A percentile compares a stretch with the other conserved stretches of the same genome.
Evolutionary conservation across 164 flowering plant genomes (phyloP).

Genomic region (Chloranthus sessilifolius): DNA sequence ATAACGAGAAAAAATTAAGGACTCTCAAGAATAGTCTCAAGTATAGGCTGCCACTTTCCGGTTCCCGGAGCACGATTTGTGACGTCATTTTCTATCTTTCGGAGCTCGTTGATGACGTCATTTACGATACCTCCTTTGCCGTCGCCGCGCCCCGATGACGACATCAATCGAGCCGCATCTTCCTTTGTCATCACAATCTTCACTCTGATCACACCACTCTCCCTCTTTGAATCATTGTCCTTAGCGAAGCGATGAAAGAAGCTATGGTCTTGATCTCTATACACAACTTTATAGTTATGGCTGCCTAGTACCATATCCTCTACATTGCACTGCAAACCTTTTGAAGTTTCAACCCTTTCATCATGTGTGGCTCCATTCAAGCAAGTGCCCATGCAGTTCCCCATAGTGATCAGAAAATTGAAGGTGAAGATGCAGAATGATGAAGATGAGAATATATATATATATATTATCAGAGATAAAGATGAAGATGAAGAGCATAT

Average conservation of each 20-base stretch:
- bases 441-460: no score
- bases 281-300: no score
- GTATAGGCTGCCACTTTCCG: slow-evolving; percentile 5
- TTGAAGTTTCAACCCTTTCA: neutral
- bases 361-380: neutral
- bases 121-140: slow-evolving; percentile 2
- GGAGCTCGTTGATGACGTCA: slow-evolving; percentile 3
- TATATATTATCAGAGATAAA: no score
- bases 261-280: no score
- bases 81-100: neutral
- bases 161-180: slow-evolving; percentile 6
- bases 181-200: slow-evolving; percentile 15
- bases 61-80: neutral
- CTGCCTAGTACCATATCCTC: no score
- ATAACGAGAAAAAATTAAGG: neutral
- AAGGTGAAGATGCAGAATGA: neutral
- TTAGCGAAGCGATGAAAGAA: neutral
- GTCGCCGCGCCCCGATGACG: slow-evolving; percentile 3
- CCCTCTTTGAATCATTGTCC: neutral
- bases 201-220: slow-evolving; percentile 13
- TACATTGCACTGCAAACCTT: neutral
- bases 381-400: neutral
- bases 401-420: neutral
- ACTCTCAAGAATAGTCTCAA: slow-evolving; percentile 8
- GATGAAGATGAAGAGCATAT: neutral